Evolutionary conservation across 1,284 basidiomycete genomes (phyloP), one percentile per base, ranked within the genome.

Genomic region (Trametes polyzona): DNA sequence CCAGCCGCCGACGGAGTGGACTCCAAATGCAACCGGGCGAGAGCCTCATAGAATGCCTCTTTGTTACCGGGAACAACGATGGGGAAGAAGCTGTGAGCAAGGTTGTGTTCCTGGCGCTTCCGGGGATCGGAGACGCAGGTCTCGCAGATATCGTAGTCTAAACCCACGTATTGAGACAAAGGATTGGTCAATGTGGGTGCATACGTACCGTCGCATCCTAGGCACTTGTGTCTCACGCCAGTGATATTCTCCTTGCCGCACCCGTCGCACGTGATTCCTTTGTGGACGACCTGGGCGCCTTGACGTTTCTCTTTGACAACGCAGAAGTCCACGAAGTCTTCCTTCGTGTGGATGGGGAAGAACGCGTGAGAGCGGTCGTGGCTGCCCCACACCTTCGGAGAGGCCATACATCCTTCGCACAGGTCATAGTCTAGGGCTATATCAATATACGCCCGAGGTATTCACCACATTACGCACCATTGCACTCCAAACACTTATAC

Each of bases 401-500:
- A 55, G 3, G 65, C 65, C 55, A 85, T 75, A 68, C 89, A 92
- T 0, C 63, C 9, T 0, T 82, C 78, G 69, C 90, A 92, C 43
- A 90, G 74, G 69, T 92, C 90, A 66, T 83, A 91, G 69, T 65
- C 64, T 65, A 36, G 10, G 2, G 24, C 5, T 16, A 9, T n/a
- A 17, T 29, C 17, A 32, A 16, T 23, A 23, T 24, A 14, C 4
- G 33, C 3, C n/a, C 6, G 36, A 37, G 11, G 12, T 1, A n/a
- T n/a, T 10, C 24, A 41, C 40, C 24, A 12, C 26, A 29, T 11
- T 16, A 49, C 61, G 12, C 67, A 88, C 87, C 77, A 50, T 76
- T 73, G 67, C 88, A 91, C 63, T 90, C 86, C 19, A 90, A 69
- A 64, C 88, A 91, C 67, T 90, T 92, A 67, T 87, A 84, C 47